Evolutionary conservation across 441 rosid genomes (phyloP).

Genomic region (Theobroma grandiflorum): DNA sequence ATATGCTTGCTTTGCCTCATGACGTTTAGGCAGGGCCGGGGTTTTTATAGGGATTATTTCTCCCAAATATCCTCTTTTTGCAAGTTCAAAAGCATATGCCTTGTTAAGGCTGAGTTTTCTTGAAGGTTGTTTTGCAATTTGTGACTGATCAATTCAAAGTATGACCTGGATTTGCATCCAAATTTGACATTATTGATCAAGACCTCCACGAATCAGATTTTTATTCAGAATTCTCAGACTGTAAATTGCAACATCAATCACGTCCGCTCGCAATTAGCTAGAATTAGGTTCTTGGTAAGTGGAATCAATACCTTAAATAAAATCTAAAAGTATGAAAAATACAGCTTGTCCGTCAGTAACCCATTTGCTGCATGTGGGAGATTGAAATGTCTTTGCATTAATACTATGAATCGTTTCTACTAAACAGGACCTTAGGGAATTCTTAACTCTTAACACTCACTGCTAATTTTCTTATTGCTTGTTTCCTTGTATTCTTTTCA

Average conservation of each 20-base stretch:
- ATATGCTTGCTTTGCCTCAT: not conserved
- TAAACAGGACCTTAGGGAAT: too few relatives aligned
- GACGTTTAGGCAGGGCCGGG: not conserved
- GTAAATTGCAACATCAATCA: not conserved
- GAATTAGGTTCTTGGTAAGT: not conserved
- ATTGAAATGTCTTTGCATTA: too few relatives aligned
- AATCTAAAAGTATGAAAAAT: too few relatives aligned
- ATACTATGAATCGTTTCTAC: too few relatives aligned
- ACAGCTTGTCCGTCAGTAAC: too few relatives aligned
- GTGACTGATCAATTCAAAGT: not conserved
- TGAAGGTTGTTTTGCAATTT: not conserved
- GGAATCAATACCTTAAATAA: too few relatives aligned
- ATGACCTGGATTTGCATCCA: not conserved
- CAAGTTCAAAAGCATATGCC: not conserved
- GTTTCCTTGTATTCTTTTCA: not conserved
- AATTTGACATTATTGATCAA: not conserved
- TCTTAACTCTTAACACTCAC: too few relatives aligned
- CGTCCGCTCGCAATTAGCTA: not conserved
- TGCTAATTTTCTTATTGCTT: too few relatives aligned
- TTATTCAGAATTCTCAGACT: not conserved
- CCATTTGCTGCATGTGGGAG: too few relatives aligned
- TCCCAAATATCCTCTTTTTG: not conserved
- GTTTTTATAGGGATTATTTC: not conserved
- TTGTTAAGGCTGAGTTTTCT: not conserved
- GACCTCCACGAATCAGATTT: not conserved